Evolutionary conservation across 257 asterid genomes (phyloP).

Genomic region (Nicotiana knightiana): DNA sequence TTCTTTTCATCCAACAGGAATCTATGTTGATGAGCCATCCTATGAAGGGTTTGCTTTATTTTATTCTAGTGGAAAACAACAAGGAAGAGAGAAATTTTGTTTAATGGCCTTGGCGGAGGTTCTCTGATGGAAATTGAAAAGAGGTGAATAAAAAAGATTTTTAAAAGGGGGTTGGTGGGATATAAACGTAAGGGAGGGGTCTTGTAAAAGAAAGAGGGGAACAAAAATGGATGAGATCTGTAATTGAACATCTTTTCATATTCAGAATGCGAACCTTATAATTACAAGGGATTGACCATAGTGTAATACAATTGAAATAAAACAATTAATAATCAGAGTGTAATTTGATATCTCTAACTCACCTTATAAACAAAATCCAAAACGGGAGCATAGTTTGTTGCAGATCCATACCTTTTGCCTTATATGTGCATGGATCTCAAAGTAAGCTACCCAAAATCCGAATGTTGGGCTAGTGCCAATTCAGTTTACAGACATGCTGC

Average conservation of each 20-base stretch:
- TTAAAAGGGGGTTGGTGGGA: too few relatives aligned
- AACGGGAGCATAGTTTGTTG: neutral
- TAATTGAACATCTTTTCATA: neutral
- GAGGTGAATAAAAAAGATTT: too few relatives aligned
- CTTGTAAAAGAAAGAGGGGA: neutral
- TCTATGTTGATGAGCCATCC: constrained; percentile 16
- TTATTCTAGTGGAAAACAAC: too few relatives aligned
- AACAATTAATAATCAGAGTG: neutral
- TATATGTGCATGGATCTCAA: neutral
- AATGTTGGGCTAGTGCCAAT: neutral
- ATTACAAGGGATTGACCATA: neutral
- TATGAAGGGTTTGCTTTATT: too few relatives aligned
- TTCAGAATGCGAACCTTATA: neutral
- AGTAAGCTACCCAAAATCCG: neutral
- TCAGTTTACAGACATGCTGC: neutral
- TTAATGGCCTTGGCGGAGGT: too few relatives aligned
- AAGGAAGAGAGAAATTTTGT: too few relatives aligned
- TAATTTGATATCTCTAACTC: neutral
- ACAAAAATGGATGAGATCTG: neutral
- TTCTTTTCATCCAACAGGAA: constrained; percentile 13
- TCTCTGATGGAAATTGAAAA: too few relatives aligned
- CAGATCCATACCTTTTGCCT: neutral
- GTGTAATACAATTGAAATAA: neutral
- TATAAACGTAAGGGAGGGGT: too few relatives aligned
- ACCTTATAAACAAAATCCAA: neutral